Evolutionary conservation across 1,284 basidiomycete genomes (phyloP), one percentile per base, ranked within the genome.

Genomic region (Termitomyces sp.): DNA sequence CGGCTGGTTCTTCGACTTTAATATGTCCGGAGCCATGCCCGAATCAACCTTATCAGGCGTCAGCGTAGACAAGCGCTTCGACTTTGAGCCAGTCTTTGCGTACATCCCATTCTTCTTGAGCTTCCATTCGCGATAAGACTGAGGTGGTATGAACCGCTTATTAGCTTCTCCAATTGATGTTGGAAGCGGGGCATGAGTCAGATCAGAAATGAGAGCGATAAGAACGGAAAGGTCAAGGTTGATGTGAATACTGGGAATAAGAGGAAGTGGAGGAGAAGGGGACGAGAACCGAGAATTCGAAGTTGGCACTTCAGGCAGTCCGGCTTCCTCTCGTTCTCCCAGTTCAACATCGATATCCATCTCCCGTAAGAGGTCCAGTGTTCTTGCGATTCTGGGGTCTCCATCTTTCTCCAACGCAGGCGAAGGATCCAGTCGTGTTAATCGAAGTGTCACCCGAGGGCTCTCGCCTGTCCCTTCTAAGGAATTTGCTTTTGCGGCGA

Each of bases 161-260:
- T 80, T 73, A 0, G 89, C 89, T 42, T 83, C 84, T 24, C 79
- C 79, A 0, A 75, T 62, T 1, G 77, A 76, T 0, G 54, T 43
- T 0, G 91, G 90, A 0, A 92, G 72, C 0, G 80, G 74, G 0
- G 87, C 75, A 66, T 94, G 91, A 0, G 90, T 84, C 40, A 92
- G 80, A 61, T 94, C 91, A 4, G 89, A 91, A 33, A 90, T 81
- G 26, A 94, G 77, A 0, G 90, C 91, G 58, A 94, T 88, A 49
- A 94, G 79, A 0, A 87, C 76, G 0, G 90, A 92, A 8, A 93
- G 76, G 67, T 94, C 92, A 40, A 93, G 76, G 62, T 92, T 92
- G 67, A 94, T 74, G 44, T 74, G 72, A 3, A 65, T 59, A 0
- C 84, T 86, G 0, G 89, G 86, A 17, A 68, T 50, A 9, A 78